Evolutionary conservation across 192 early-diverging fungal species (phyloP), one percentile per base, ranked within the genome.

Genomic region (Funneliformis geosporum): DNA sequence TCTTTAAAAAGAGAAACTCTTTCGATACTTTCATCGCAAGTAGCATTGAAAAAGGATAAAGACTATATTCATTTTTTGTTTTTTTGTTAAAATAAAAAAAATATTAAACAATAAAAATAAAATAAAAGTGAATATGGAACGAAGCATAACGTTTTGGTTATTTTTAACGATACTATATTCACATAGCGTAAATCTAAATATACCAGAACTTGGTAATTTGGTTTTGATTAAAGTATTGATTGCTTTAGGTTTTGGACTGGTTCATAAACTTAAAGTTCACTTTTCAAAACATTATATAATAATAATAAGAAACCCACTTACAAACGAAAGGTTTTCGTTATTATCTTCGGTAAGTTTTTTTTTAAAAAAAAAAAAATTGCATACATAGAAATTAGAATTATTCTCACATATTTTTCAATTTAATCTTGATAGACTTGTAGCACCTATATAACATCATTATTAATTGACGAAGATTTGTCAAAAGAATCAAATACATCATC

Each of bases 131-230:
- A 18, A 55, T 21, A 55, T 16, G 18, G 18, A 50, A 50, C 11
- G 47, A 50, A 50, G 18, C 50, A 55, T 55, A 55, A 14, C 11
- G 2, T 8, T 43, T 76, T 76, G 61, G 61, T 9, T 64, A 7
- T 5, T 76, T 25, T 25, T 25, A 18, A 27, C 61, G 16, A 39
- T 68, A 46, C 10, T 33, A 12, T 78, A 78, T 18, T 38, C 76
- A 11, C 16, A 8, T 18, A 28, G 47, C 4, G 65, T 47, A 12
- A 78, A 78, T 38, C 3, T 47, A 5, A 27, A 8, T 18, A 39
- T 78, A 60, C 76, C 76, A 4, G 76, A 67, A 42, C 47, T 78
- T 9, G 76, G 76, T 46, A 46, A 78, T 18, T 39, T 68, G 8
- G 0, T 78, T 28, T 46, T 78, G 23, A 50, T 43, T 14, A n/a